Base-by-base conservation (phyloP, 2,329 filamentous ascomycete genomes). In the Herpotrichia juniperi region DNA sequence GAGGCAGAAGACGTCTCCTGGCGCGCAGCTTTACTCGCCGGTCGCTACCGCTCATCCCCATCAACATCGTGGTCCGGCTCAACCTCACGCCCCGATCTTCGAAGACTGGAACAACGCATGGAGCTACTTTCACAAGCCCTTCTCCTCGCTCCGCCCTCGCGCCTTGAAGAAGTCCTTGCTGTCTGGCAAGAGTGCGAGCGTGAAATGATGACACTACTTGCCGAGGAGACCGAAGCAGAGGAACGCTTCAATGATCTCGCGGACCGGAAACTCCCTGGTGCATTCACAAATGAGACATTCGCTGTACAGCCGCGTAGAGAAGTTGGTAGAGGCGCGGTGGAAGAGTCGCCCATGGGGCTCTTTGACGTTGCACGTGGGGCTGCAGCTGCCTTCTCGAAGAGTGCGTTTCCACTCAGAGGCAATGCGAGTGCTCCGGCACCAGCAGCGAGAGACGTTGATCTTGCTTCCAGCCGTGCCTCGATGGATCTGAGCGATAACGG, bases 181-280 rank as follows among this genome's bases (percentile, higher is more conserved):
- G 86, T 85, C 1, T 94, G 89, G 78, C 84, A 88, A 11, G 82
- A 88, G 39, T 92, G 89, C 58, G 90, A 96, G 66, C 87, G 91
- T 62, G 89, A 93, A 67, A 83, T 91, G 45, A 87, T 87, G 45
- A 80, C 81, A 0, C 80, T 88, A 2, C 78, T 90, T 12, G 82
- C 82, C 44, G 82, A 86, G 28, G 89, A 93, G 63, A 83, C 83
- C 4, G 84, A 83, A 49, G 83, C 83, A 35, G 90, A 91, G 64
- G 78, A 81, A n/a, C 85, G 83, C 1, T 91, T 89, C 81, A 87
- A 91, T 64, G 81, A 85, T 11, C 80, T 81, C 14, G 87, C 82
- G 1, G 86, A 90, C 59, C 66, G 81, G 32, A 79, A 81, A 50
- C 48, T 82, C 2, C 78, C 80, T 0, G 79, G 79, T 5, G 73